Conservation (phyloP, 1,284 basidiomycete species). For the Trichosporon asahii region DNA sequence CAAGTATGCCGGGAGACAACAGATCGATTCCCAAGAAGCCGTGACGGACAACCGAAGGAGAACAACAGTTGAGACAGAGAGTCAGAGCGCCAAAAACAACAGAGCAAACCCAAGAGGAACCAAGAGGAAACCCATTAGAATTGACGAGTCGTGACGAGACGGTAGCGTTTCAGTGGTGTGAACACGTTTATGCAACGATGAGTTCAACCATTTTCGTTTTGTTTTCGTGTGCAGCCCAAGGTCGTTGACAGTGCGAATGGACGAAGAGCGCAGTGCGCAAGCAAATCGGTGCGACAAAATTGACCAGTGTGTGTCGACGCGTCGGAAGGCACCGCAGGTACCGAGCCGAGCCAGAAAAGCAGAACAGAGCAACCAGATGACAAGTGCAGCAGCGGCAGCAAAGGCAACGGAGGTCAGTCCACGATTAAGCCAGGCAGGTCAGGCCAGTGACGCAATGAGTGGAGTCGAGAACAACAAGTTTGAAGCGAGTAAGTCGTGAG, state of each 20-base stretch:
- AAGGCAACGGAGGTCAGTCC: constrained; percentile 10
- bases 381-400: constrained; percentile 8
- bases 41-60: not conserved
- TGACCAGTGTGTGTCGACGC: constrained; percentile 6
- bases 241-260: not conserved
- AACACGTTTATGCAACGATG: not conserved
- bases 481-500: constrained; percentile 11
- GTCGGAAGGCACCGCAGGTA: constrained; percentile 12
- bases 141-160: constrained; percentile 9
- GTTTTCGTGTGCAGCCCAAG: not conserved
- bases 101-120: constrained; percentile 1
- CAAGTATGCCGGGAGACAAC: constrained; percentile 6
- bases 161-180: not conserved
- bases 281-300: not conserved
- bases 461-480: not conserved
- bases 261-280: constrained; percentile 6
- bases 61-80: constrained; percentile 11
- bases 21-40: constrained; percentile 1
- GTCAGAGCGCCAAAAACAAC: constrained; percentile 8
- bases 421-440: constrained; percentile 16
- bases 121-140: not conserved
- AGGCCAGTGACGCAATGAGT: constrained; percentile 18
- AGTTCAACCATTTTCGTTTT: constrained; percentile 6
- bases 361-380: constrained; percentile 16
- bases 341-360: constrained; percentile 6